These are phyloP conservation scores for Brettanomyces bruxellensis DNA, from an alignment of 805 yeast species.

Conservation along the genomic window DNA sequence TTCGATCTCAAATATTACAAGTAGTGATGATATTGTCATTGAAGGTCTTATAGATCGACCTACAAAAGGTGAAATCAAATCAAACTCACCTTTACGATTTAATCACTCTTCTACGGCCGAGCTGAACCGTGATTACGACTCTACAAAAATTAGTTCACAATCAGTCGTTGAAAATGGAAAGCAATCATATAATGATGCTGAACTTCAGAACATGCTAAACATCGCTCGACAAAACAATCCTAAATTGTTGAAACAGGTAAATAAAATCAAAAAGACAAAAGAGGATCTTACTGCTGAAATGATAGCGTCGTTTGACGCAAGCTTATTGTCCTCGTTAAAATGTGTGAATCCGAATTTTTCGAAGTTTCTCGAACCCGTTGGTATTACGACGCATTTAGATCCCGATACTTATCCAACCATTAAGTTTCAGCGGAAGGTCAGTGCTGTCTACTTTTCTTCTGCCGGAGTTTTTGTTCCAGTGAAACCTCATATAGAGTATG, in stretches of 20 bases:
- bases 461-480: slow-evolving; percentile 51
- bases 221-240: slow-evolving; percentile 11
- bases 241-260: slow-evolving; percentile 20
- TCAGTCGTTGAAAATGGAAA: too few species aligned
- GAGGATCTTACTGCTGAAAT: slow-evolving; percentile 45
- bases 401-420: slow-evolving; percentile 31
- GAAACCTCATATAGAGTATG: slow-evolving; percentile 30
- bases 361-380: slow-evolving; percentile 8
- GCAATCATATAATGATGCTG: slow-evolving; percentile 2
- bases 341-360: slow-evolving; percentile 14
- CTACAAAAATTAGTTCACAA: too few species aligned
- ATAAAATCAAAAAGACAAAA: slow-evolving; percentile 33
- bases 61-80: not conserved
- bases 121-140: not conserved
- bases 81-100: not conserved
- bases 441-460: slow-evolving; percentile 37
- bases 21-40: not conserved
- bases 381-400: slow-evolving; percentile 3
- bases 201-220: slow-evolving; percentile 15
- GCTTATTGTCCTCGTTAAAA: slow-evolving; percentile 21
- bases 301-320: slow-evolving; percentile 32
- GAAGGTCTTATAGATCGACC: not conserved
- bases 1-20: not conserved
- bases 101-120: not conserved
- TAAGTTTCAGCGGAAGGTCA: slow-evolving; percentile 41